Conservation (phyloP, 352 stramenopile genomes). For the Pythium rhizo-oryzae region DNA sequence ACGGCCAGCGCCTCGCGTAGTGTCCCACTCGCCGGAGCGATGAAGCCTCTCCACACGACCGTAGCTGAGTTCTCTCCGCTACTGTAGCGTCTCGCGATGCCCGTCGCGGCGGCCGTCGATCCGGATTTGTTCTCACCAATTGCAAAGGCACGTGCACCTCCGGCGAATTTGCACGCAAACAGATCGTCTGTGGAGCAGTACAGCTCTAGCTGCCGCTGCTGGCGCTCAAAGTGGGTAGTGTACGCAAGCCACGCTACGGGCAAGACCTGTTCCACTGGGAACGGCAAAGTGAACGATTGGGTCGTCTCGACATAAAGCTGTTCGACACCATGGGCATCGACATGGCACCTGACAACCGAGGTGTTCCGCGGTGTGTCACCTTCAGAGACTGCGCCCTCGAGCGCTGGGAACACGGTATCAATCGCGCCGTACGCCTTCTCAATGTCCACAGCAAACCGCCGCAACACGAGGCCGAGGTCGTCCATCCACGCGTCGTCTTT, state of each 20-base stretch:
- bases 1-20: constrained; percentile 9
- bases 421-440: constrained; percentile 7
- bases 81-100: neutral
- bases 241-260: constrained; percentile 7
- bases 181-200: constrained; percentile 18
- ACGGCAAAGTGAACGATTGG: constrained; percentile 10
- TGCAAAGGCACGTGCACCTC: neutral
- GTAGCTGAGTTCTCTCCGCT: neutral
- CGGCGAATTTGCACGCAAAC: constrained; percentile 13
- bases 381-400: neutral
- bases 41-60: constrained; percentile 4
- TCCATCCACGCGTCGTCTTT: constrained; percentile 12
- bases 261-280: constrained; percentile 6
- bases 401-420: neutral
- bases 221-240: constrained; percentile 13
- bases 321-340: constrained; percentile 12
- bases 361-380: neutral
- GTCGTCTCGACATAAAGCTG: constrained; percentile 23
- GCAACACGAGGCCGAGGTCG: constrained; percentile 16
- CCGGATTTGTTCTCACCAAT: neutral
- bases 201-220: constrained; percentile 12
- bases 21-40: neutral
- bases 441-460: constrained; percentile 11
- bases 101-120: neutral
- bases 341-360: constrained; percentile 15